phyloP scores from a whole-genome alignment of 2,329 filamentous ascomycete genomes.

The Didymella pomorum region DNA sequence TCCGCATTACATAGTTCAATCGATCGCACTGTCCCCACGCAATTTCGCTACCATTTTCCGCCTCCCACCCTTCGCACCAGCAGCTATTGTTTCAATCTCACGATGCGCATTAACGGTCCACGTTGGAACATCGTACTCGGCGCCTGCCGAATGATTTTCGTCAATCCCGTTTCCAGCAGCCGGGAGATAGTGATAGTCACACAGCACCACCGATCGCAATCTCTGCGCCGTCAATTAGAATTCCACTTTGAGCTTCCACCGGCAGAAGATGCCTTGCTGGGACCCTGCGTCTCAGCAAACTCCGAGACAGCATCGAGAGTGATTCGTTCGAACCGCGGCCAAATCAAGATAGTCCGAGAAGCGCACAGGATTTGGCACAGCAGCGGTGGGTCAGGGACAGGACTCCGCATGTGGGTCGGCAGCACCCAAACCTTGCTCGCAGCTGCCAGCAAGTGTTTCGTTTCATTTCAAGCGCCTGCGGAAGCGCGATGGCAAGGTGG shows the following conservation, averaged over 20 bases:
- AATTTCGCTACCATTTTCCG: slow-evolving; percentile 13
- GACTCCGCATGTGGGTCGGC: too few species aligned
- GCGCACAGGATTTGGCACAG: slow-evolving; percentile 2
- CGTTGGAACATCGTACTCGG: slow-evolving; percentile 8
- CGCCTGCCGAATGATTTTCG: slow-evolving; percentile 19
- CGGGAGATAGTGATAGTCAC: slow-evolving; percentile 12
- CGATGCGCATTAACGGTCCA: neutral
- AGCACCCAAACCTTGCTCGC: neutral
- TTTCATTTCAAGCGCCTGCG: neutral
- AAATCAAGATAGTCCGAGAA: slow-evolving; percentile 9
- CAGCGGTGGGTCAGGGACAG: slow-evolving; percentile 4
- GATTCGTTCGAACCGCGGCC: slow-evolving; percentile 4
- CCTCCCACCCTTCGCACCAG: neutral
- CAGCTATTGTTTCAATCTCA: slow-evolving; percentile 2
- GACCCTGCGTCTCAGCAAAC: slow-evolving; percentile 13
- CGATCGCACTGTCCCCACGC: slow-evolving; percentile 20
- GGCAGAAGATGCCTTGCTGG: neutral
- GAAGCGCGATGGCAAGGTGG: neutral
- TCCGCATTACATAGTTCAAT: slow-evolving; percentile 24
- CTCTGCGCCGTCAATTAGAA: neutral
- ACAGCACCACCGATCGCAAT: slow-evolving; percentile 12
- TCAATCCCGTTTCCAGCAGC: slow-evolving; percentile 2
- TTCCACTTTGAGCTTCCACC: slow-evolving; percentile 4
- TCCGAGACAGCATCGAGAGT: slow-evolving; percentile 3
- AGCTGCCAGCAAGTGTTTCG: slow-evolving; percentile 6